A percentile compares a stretch with the other conserved stretches of the same genome.
These are phyloP conservation scores for Didymella arachidicola DNA, from an alignment of 2,329 filamentous ascomycete genomes.

Conservation along the genomic window DNA sequence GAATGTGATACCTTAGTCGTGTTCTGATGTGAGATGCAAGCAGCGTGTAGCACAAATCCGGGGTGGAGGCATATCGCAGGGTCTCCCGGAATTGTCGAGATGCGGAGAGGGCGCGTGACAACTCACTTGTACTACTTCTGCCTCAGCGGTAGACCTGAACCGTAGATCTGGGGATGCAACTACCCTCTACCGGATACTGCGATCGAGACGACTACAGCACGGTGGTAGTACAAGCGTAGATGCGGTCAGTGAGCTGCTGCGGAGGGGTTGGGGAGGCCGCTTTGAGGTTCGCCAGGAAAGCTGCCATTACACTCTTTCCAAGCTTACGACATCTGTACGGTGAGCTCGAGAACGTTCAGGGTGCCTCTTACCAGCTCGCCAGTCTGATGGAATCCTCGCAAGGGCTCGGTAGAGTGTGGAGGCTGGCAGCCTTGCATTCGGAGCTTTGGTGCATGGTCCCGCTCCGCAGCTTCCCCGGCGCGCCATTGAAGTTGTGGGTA, in stretches of 20 bases:
- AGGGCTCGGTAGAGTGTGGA: not conserved
- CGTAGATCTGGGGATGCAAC: not conserved
- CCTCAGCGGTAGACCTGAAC: slow-evolving; percentile 10
- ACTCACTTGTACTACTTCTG: slow-evolving; percentile 5
- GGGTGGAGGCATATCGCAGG: slow-evolving; percentile 7
- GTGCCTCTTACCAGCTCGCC: not conserved
- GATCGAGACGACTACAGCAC: not conserved
- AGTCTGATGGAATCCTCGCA: not conserved
- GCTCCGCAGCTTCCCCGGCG: slow-evolving; percentile 12
- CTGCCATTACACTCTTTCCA: not conserved
- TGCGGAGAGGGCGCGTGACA: slow-evolving; percentile 18
- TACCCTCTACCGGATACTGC: slow-evolving; percentile 2
- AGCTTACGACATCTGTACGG: not conserved
- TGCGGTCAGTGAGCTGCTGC: not conserved
- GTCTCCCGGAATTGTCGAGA: slow-evolving; percentile 5
- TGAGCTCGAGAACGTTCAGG: not conserved
- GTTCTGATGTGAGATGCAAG: slow-evolving; percentile 19
- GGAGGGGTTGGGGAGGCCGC: not conserved
- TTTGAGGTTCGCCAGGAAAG: not conserved
- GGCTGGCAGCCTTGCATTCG: slow-evolving; percentile 8
- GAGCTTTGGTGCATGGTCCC: not conserved
- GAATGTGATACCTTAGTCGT: not conserved
- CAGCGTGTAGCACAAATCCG: slow-evolving; percentile 19
- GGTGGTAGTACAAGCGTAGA: slow-evolving; percentile 7
- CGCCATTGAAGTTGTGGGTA: slow-evolving; percentile 5